Evolutionary conservation across 129 eudicot genomes (phyloP), one percentile per base, ranked within the genome.

Genomic region (Calendula officinalis): DNA sequence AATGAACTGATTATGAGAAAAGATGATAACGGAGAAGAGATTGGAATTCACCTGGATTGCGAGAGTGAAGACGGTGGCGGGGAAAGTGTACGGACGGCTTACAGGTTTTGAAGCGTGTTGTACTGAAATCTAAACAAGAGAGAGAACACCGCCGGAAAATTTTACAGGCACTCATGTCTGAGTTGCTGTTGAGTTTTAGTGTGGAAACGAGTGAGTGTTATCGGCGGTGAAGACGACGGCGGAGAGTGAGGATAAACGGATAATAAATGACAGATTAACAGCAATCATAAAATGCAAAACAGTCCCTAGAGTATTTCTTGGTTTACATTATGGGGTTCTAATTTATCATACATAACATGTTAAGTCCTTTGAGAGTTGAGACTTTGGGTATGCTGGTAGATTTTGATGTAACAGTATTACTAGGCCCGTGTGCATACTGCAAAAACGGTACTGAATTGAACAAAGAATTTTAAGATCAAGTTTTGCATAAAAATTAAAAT

Each of bases 81-180:
- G 27, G 45, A 50, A 72, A 56, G 22, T 34, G 43, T 36, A 62
- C 43, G 42, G 60, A 30, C 4, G 68, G 77, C 46, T 58, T 66
- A 48, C 52, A 62, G 46, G 52, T 45, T 45, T 39, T 41, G 66
- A 33, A 42, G 69, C 75, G 78, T 17, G 68, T 32, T 65, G 73
- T 66, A 48, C 62, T 66, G 60, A 75, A 66, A 2, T 87, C 58
- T 8, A 75, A 45, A 38, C 80, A 84, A 1, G 80, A 69, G 49
- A 75, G 50, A 4, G 91, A 69, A 14, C 68, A 57, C 16, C 84
- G 95, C 49, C 39, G 59, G 53, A 72, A 34, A 54, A 62, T 36
- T 56, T 72, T 66, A 14, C 82, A 50, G 62, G 75, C 37, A 60
- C 11, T 54, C 80, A 75, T 75, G 50, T 5, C 27, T 33, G 30